Percentiles rank a stretch among this genome's conserved stretches.
Evolutionary conservation across 1,284 basidiomycete species (phyloP).

Genomic region (Leccinum angustisporum): DNA sequence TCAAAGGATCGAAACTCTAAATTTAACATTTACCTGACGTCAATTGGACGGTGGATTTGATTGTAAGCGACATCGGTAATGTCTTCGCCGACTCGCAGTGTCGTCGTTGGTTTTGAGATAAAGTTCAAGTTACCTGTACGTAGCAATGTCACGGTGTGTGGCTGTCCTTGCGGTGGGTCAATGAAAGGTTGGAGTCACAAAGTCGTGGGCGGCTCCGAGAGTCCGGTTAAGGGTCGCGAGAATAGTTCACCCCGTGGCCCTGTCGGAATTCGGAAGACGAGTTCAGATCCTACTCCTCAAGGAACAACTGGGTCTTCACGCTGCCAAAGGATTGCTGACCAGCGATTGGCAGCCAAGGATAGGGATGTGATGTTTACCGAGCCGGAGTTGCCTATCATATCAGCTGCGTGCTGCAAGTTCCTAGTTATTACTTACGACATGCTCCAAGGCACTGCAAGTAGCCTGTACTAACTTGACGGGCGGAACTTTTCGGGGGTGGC

Average conservation of each 20-base stretch:
- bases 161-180: background rate
- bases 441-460: conserved; percentile 3
- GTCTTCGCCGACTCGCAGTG: conserved; percentile 14
- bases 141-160: background rate
- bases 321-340: background rate
- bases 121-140: background rate
- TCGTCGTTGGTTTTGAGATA: conserved; percentile 2
- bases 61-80: conserved; percentile 26
- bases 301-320: background rate
- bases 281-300: background rate
- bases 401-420: background rate
- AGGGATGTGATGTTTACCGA: conserved; percentile 3
- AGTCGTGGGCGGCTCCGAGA: background rate
- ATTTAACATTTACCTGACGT: conserved; percentile 37
- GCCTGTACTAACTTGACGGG: background rate
- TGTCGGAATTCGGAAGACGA: conserved; percentile 6
- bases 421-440: conserved; percentile 15
- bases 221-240: conserved; percentile 1
- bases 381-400: background rate
- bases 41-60: conserved; percentile 36
- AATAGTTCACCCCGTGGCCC: background rate
- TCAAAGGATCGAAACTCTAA: conserved; percentile 10
- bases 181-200: background rate
- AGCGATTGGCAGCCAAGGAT: background rate
- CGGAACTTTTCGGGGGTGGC: conserved; percentile 12